These are phyloP conservation scores for Globisporangium solare DNA, from an alignment of 352 stramenopile species.

Conservation along the genomic window DNA sequence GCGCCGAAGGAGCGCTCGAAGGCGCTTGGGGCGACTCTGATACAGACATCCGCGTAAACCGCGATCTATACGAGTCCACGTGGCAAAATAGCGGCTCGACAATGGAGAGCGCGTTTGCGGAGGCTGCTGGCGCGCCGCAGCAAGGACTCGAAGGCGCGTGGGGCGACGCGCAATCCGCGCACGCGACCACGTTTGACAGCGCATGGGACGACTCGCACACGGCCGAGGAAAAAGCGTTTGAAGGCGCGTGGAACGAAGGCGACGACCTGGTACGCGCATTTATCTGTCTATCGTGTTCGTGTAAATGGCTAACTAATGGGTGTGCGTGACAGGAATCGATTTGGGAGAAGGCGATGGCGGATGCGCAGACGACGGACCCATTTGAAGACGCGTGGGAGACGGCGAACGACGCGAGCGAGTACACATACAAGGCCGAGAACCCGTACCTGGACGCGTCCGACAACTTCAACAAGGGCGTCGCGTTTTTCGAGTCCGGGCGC, in stretches of 20 bases:
- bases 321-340: conserved; percentile 40
- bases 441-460: conserved; percentile 57
- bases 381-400: conserved; percentile 79
- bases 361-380: conserved; percentile 59
- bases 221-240: conserved; percentile 49
- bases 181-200: conserved; percentile 29
- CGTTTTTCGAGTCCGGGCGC: conserved; percentile 89
- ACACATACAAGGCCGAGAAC: conserved; percentile 77
- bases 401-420: conserved; percentile 39
- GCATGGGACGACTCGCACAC: conserved; percentile 46
- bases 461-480: conserved; percentile 68
- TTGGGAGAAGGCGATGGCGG: conserved; percentile 76
- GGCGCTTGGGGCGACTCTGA: conserved; percentile 50
- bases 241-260: conserved; percentile 49
- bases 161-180: conserved; percentile 23
- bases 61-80: conserved; percentile 52
- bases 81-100: conserved; percentile 35
- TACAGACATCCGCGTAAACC: conserved; percentile 45
- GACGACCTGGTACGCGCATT: conserved; percentile 43
- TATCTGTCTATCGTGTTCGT: conserved; percentile 2
- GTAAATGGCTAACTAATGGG: not conserved
- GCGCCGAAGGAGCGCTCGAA: conserved; percentile 53
- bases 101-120: conserved; percentile 58
- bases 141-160: conserved; percentile 41
- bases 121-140: conserved; percentile 17